Base-by-base conservation (phyloP, 139 green algal species). In the Coelastrella sp. region DNA sequence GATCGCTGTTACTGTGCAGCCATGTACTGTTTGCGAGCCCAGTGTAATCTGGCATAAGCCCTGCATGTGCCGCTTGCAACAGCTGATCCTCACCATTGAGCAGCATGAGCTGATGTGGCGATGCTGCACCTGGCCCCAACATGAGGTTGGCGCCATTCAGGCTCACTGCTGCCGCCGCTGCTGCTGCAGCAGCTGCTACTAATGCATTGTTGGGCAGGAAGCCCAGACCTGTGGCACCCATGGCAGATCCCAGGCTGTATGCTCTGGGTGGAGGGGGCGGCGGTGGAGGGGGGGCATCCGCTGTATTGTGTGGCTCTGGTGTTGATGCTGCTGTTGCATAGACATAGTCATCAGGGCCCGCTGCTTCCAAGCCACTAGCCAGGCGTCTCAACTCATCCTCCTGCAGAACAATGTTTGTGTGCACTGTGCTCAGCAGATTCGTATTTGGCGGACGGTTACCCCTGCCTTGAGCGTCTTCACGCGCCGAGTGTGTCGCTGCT, bases 1-100 rank as follows among this genome's bases (percentile, higher is more conserved):
- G 83, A 23, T 88, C 83, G 20, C 68, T 88, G 83, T 88, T 88
- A 68, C 83, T 80, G 66, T 80, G 65, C 19, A 88, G 54, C 83
- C 83, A 88, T 5, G 47, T 61, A 73, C 83, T 80, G 6, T 32
- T 60, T 23, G 54, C 56, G 17, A 80, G 47, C 5, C 20, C 22
- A 19, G 4, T 78, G 32, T 20, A 54, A 57, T 74, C 80, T n/a
- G 80, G n/a, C 59, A 74, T 5, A 59, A 74, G 82, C 6, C 82
- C 64, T 19, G 54, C 56, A 3, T 8, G 20, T 22, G 16, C 68
- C 7, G 66, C 83, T 22, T 80, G 68, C 66, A 68, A 54, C 20
- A 87, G 81, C 6, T 74, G 59, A 19, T 60, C 83, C 54, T 80
- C 83, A 10, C 22, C 68, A 71, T 73, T 76, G 3, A 75, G 58